Evolutionary conservation across 306 rosid species (phyloP).

Genomic region (Quercus agrifolia): DNA sequence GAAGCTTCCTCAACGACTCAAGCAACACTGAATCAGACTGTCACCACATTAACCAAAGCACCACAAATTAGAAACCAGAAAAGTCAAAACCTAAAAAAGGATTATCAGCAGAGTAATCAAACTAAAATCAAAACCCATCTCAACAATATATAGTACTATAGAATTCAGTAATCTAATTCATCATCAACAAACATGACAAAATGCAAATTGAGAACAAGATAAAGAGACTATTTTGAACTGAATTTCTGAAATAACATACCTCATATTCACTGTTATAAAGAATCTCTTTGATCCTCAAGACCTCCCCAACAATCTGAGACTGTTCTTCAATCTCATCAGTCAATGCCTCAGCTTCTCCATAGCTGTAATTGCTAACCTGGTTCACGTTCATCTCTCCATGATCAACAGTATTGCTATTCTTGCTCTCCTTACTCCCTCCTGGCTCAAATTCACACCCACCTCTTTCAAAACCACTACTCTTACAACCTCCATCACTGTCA

Average conservation of each 20-base stretch:
- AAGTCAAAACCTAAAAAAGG: not conserved
- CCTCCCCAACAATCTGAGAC: constrained; percentile 57
- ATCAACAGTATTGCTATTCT: constrained; percentile 52
- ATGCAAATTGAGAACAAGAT: not conserved
- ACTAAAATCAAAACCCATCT: constrained; percentile 5
- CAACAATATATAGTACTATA: not conserved
- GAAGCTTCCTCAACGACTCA: constrained; percentile 85
- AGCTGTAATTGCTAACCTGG: constrained; percentile 54
- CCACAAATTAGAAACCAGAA: constrained; percentile 22
- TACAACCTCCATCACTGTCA: constrained; percentile 25
- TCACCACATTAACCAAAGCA: constrained; percentile 27
- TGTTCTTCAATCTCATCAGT: constrained; percentile 83
- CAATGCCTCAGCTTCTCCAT: constrained; percentile 86
- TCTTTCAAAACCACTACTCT: constrained; percentile 35
- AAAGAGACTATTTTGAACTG: not conserved
- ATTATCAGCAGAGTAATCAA: constrained; percentile 12
- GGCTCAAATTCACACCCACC: constrained; percentile 44
- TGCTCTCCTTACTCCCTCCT: constrained; percentile 87
- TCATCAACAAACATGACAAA: not conserved
- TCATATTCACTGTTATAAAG: constrained; percentile 36
- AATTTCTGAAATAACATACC: constrained; percentile 32
- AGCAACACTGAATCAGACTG: constrained; percentile 75
- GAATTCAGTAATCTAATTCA: not conserved
- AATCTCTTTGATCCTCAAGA: constrained; percentile 71
- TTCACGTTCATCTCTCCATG: constrained; percentile 42